Evolutionary conservation across 768 basidiomycete species (phyloP).

Genomic region (Amyloporia xantha): DNA sequence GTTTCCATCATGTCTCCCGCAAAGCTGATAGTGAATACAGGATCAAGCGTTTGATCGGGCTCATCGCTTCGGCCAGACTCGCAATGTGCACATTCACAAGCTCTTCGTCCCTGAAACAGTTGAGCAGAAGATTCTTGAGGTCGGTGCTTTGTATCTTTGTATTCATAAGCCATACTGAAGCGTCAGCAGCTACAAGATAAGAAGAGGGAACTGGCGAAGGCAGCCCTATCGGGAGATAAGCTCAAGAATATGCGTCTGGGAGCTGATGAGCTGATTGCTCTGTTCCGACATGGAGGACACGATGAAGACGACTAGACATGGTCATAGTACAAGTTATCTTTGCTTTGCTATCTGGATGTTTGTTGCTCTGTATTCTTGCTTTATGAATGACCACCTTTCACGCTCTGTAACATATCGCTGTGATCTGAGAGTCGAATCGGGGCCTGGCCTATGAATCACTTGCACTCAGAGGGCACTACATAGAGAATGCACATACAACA

Average conservation of each 20-base stretch:
- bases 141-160: conserved; percentile 23
- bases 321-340: not conserved
- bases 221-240: conserved; percentile 85
- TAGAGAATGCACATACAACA: no score
- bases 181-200: conserved; percentile 71
- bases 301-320: conserved; percentile 35
- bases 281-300: conserved; percentile 57
- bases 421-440: no score
- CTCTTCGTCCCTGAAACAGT: conserved; percentile 83
- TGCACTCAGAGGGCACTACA: no score
- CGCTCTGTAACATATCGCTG: no score
- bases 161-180: not conserved
- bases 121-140: conserved; percentile 78
- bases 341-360: not conserved
- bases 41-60: conserved; percentile 94
- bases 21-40: conserved; percentile 24
- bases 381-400: no score
- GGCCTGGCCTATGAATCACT: no score
- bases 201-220: conserved; percentile 78
- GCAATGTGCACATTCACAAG: conserved; percentile 84
- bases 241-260: conserved; percentile 79
- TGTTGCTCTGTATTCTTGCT: not conserved
- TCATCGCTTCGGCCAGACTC: conserved; percentile 84
- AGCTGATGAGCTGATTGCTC: conserved; percentile 77
- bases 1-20: not conserved